These are phyloP conservation scores for Monilinia fructigena DNA, from an alignment of 2,329 filamentous ascomycete species.

Conservation along the genomic window DNA sequence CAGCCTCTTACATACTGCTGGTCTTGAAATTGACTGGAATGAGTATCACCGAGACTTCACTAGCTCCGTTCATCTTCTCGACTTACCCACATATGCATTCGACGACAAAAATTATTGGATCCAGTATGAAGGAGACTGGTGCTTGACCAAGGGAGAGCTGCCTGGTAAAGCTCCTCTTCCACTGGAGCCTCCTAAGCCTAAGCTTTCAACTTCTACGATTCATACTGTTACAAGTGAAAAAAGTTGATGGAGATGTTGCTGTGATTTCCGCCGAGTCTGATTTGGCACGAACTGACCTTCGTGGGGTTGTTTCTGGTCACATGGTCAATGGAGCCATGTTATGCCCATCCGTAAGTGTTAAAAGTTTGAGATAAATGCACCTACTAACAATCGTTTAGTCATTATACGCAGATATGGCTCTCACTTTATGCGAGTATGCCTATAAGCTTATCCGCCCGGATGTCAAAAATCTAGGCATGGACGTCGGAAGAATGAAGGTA, in stretches of 20 bases:
- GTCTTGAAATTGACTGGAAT: conserved; percentile 66
- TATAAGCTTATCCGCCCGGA: conserved; percentile 43
- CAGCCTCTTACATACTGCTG: conserved; percentile 58
- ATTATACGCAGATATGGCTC: conserved; percentile 60
- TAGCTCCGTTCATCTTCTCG: conserved; percentile 55
- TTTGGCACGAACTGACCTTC: conserved; percentile 44
- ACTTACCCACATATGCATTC: conserved; percentile 67
- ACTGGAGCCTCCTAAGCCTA: conserved; percentile 54
- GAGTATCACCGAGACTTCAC: conserved; percentile 67
- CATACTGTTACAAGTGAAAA: conserved; percentile 51
- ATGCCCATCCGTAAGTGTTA: conserved; percentile 39
- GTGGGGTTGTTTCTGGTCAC: conserved; percentile 52
- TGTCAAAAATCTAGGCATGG: conserved; percentile 47
- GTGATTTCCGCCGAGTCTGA: conserved; percentile 54
- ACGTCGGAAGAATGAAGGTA: conserved; percentile 66
- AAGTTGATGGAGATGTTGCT: conserved; percentile 50
- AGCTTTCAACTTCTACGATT: conserved; percentile 44
- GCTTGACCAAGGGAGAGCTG: conserved; percentile 59
- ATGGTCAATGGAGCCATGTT: conserved; percentile 57
- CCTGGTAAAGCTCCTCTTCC: conserved; percentile 46
- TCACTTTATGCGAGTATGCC: conserved; percentile 57
- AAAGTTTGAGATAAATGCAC: background rate
- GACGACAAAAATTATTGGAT: conserved; percentile 70
- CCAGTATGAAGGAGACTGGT: conserved; percentile 64
- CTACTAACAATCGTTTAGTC: conserved; percentile 37